Percentiles rank a stretch among this genome's conserved stretches.
Conservation (phyloP, 495 filamentous ascomycete species). For the Mycothermus thermophilus region DNA sequence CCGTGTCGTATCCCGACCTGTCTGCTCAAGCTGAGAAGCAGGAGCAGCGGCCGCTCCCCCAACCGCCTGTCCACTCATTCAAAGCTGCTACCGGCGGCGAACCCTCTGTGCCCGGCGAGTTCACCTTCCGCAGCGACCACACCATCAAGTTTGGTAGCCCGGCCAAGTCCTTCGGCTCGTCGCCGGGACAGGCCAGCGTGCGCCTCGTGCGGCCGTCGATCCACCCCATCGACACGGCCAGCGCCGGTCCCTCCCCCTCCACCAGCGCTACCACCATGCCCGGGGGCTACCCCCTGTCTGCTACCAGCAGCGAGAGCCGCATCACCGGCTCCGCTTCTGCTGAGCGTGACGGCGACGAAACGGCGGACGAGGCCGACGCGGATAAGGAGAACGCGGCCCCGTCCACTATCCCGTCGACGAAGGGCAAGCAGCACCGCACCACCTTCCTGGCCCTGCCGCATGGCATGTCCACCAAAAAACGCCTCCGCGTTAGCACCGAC, state of each 20-base stretch:
- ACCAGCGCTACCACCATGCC: constrained; percentile 32
- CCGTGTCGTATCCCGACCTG: constrained; percentile 34
- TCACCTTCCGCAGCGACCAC: constrained; percentile 46
- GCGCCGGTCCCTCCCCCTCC: not conserved
- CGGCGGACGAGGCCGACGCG: too few relatives aligned
- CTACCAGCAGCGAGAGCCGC: constrained; percentile 1
- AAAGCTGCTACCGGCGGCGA: constrained; percentile 15
- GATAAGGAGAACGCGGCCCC: constrained; percentile 39
- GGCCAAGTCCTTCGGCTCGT: constrained; percentile 33
- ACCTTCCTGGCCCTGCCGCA: constrained; percentile 37
- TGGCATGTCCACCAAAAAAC: constrained; percentile 63
- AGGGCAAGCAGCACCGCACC: constrained; percentile 1
- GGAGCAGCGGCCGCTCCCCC: constrained; percentile 16
- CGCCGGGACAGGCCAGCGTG: constrained; percentile 41
- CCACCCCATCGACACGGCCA: constrained; percentile 13
- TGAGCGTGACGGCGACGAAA: not conserved
- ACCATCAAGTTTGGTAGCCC: constrained; percentile 37
- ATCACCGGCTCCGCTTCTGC: not conserved
- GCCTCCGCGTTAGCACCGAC: constrained; percentile 39
- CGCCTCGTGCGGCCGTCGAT: constrained; percentile 43
- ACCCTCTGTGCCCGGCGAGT: constrained; percentile 35
- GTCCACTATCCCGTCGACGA: not conserved
- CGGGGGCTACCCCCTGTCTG: constrained; percentile 31
- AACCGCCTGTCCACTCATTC: constrained; percentile 15
- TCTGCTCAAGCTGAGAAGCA: too few relatives aligned